A percentile compares a stretch with the other conserved stretches of the same genome.
Evolutionary conservation across 371 early-diverging fungal species (phyloP).

Genomic region (Mucor saturninus): DNA sequence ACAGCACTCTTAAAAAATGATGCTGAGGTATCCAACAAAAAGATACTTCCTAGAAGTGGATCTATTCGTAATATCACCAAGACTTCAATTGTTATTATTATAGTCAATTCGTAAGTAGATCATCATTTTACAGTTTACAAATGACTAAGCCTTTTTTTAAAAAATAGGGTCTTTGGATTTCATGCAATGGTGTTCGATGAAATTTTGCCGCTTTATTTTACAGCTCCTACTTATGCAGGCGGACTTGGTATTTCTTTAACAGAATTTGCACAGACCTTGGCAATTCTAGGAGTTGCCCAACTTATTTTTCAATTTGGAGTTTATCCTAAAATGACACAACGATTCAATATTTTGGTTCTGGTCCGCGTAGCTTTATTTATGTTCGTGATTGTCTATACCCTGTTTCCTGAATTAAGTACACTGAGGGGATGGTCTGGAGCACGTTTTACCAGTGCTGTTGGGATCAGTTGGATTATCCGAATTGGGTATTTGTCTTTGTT

Average conservation of each 20-base stretch:
- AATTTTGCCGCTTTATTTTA: constrained; percentile 67
- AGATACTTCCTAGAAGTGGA: constrained; percentile 8
- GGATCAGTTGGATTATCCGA: constrained; percentile 24
- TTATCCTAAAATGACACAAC: constrained; percentile 57
- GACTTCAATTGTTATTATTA: constrained; percentile 38
- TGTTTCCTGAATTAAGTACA: constrained; percentile 49
- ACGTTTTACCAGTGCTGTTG: not conserved
- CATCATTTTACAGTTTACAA: not conserved
- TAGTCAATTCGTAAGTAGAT: constrained; percentile 45
- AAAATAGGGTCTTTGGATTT: constrained; percentile 57
- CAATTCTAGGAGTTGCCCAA: constrained; percentile 56
- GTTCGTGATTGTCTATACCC: constrained; percentile 44
- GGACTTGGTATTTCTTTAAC: constrained; percentile 53
- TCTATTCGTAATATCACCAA: constrained; percentile 25
- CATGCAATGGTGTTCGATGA: constrained; percentile 79
- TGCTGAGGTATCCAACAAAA: not conserved
- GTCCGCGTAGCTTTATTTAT: constrained; percentile 43
- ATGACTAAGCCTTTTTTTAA: not conserved
- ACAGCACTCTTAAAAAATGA: constrained; percentile 9
- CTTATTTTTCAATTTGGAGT: constrained; percentile 55
- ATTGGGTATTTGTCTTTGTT: constrained; percentile 42
- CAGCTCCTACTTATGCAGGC: constrained; percentile 55
- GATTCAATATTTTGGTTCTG: constrained; percentile 40
- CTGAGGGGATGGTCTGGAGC: constrained; percentile 27
- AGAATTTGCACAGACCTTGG: constrained; percentile 50